Percentiles rank a stretch among this genome's conserved stretches.
Evolutionary conservation across 768 basidiomycete species (phyloP).

Genomic region (Kwoniella europaea): DNA sequence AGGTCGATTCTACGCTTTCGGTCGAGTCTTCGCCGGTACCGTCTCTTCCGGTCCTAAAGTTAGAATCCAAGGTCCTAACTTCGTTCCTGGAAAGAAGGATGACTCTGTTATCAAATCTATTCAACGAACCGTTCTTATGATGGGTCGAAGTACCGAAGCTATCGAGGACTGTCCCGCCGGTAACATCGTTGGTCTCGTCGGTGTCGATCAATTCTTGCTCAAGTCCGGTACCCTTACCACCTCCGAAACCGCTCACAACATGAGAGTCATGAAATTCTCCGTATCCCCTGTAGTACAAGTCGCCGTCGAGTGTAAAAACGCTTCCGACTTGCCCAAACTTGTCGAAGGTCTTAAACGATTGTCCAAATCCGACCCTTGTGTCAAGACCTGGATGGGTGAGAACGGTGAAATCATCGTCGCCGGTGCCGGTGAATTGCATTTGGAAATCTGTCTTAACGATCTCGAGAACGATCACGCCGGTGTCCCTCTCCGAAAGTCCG

Average conservation of each 20-base stretch:
- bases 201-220: constrained; percentile 99
- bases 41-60: constrained; percentile 96
- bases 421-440: constrained; percentile 97
- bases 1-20: constrained; percentile 99
- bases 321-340: constrained; percentile 96
- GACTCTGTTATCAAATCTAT: constrained; percentile 97
- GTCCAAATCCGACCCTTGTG: constrained; percentile 99
- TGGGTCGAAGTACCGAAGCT: constrained; percentile 98
- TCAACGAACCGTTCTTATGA: constrained; percentile 99
- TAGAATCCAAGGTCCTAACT: constrained; percentile 99
- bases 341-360: constrained; percentile 99
- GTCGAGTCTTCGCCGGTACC: constrained; percentile 99
- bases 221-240: constrained; percentile 98
- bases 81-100: constrained; percentile 96
- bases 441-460: constrained; percentile 99
- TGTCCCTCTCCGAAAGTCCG: constrained; percentile 97
- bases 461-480: constrained; percentile 99
- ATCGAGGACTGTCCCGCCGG: constrained; percentile 99
- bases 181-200: constrained; percentile 98
- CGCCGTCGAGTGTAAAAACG: constrained; percentile 99
- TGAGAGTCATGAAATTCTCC: constrained; percentile 99
- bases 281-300: constrained; percentile 99
- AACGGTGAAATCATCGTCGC: constrained; percentile 98
- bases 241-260: constrained; percentile 99
- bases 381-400: constrained; percentile 89